These are phyloP conservation scores for Chalciporus chontae DNA, from an alignment of 768 basidiomycete genomes.

Conservation along the genomic window DNA sequence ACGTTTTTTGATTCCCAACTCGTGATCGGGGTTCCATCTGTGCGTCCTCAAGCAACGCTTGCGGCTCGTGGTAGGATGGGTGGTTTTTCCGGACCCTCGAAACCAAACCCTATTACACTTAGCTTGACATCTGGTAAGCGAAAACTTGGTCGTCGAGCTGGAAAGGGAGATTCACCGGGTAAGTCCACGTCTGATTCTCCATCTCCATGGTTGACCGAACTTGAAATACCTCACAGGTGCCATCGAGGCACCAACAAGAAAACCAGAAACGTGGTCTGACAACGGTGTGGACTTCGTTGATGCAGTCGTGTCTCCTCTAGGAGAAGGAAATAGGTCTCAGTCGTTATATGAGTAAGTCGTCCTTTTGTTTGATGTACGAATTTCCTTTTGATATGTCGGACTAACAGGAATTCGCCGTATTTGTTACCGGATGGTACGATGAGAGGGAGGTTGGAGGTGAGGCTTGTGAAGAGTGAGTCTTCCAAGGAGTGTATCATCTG, in stretches of 20 bases:
- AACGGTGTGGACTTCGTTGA: constrained; percentile 11
- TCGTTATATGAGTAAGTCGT: constrained; percentile 10
- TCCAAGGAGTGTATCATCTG: constrained; percentile 15
- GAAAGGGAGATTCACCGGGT: constrained; percentile 3
- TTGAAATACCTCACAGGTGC: neutral
- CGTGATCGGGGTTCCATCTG: constrained; percentile 3
- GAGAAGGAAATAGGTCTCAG: neutral
- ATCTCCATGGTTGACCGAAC: neutral
- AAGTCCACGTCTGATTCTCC: neutral
- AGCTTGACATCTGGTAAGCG: constrained; percentile 6
- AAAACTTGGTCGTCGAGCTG: constrained; percentile 8
- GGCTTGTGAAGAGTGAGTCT: constrained; percentile 5
- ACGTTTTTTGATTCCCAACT: constrained; percentile 17
- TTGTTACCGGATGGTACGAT: constrained; percentile 18
- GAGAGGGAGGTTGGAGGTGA: constrained; percentile 15
- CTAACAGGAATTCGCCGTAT: constrained; percentile 12
- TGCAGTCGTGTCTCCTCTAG: constrained; percentile 7
- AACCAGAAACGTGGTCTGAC: constrained; percentile 16
- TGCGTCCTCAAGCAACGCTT: neutral
- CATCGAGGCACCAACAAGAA: constrained; percentile 1
- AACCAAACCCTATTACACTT: constrained; percentile 3
- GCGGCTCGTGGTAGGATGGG: neutral
- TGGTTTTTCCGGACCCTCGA: too few relatives aligned
- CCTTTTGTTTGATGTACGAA: neutral
- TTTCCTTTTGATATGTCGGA: neutral